Conservation (phyloP, 164 flowering plant genomes). For the Tetrastigma voinierianum region DNA sequence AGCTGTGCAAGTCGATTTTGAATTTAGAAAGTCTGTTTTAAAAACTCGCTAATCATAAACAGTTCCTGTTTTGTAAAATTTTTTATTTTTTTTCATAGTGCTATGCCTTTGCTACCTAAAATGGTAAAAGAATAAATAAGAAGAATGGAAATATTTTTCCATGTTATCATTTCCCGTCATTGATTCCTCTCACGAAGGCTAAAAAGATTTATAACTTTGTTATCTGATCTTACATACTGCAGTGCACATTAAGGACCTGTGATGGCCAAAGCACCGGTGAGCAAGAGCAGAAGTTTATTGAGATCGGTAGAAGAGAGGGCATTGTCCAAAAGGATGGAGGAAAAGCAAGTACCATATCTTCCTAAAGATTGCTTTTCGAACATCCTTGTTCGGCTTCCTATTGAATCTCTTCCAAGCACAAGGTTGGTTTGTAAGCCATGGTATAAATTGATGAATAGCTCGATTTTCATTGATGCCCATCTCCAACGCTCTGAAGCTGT, state of each 20-base stretch:
- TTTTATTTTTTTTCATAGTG: too few relatives aligned
- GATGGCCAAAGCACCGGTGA: constrained; percentile 8
- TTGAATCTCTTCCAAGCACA: constrained; percentile 27
- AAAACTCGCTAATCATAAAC: too few relatives aligned
- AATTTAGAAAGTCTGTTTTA: too few relatives aligned
- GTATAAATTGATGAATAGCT: constrained; percentile 28
- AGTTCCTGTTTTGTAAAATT: too few relatives aligned
- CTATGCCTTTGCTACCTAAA: too few relatives aligned
- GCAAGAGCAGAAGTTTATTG: constrained; percentile 13
- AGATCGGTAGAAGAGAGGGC: constrained; percentile 25
- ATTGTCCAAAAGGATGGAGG: constrained; percentile 20
- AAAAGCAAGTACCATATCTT: constrained; percentile 28
- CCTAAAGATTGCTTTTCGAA: constrained; percentile 32
- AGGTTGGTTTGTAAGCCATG: constrained; percentile 46
- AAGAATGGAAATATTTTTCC: too few relatives aligned
- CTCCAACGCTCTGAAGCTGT: constrained; percentile 27
- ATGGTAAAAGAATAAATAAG: too few relatives aligned
- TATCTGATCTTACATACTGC: too few relatives aligned
- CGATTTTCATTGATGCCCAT: constrained; percentile 28
- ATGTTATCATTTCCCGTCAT: too few relatives aligned
- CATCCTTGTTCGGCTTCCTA: constrained; percentile 41
- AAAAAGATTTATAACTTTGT: too few relatives aligned
- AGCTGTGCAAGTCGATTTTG: too few relatives aligned
- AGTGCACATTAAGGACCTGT: not conserved
- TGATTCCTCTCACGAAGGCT: too few relatives aligned